phyloP scores from a whole-genome alignment of 2,329 filamentous ascomycete genomes.

The Colletotrichum musicola region DNA sequence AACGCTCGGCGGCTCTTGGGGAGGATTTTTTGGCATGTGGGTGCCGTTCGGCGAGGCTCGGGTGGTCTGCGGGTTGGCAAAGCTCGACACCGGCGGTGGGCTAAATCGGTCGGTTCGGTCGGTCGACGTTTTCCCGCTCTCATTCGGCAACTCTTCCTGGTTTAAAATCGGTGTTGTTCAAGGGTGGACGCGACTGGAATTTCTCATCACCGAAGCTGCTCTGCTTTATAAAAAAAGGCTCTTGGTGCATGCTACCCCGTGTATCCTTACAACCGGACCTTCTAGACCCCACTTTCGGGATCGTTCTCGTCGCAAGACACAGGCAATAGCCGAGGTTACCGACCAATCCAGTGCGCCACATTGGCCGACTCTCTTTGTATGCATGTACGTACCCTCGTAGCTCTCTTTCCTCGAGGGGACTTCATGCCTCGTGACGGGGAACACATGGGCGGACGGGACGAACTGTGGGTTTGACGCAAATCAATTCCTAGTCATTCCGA shows the following conservation, averaged over 20 bases:
- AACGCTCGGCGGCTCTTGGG: conserved; percentile 23
- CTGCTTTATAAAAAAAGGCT: conserved; percentile 24
- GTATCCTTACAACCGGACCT: conserved; percentile 35
- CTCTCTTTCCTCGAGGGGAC: not conserved
- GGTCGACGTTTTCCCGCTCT: not conserved
- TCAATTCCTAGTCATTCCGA: conserved; percentile 15
- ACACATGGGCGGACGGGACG: conserved; percentile 12
- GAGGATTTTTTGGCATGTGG: not conserved
- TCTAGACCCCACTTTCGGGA: conserved; percentile 40
- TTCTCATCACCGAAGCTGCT: conserved; percentile 10
- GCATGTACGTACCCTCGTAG: conserved; percentile 4
- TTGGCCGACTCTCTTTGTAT: conserved; percentile 5
- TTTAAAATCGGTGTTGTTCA: not conserved
- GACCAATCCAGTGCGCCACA: conserved; percentile 35
- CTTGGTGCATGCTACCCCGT: conserved; percentile 27
- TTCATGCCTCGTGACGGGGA: conserved; percentile 20
- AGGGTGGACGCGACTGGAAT: not conserved
- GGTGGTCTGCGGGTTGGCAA: not conserved
- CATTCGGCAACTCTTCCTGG: not conserved
- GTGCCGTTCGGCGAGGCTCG: conserved; percentile 7
- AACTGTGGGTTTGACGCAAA: conserved; percentile 12
- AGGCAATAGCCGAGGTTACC: conserved; percentile 41
- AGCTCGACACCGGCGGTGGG: no score
- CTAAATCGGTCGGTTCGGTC: no score
- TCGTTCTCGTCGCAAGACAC: conserved; percentile 34